phyloP scores from a whole-genome alignment of 805 yeast genomes.

The Ogataea wickerhamii region DNA sequence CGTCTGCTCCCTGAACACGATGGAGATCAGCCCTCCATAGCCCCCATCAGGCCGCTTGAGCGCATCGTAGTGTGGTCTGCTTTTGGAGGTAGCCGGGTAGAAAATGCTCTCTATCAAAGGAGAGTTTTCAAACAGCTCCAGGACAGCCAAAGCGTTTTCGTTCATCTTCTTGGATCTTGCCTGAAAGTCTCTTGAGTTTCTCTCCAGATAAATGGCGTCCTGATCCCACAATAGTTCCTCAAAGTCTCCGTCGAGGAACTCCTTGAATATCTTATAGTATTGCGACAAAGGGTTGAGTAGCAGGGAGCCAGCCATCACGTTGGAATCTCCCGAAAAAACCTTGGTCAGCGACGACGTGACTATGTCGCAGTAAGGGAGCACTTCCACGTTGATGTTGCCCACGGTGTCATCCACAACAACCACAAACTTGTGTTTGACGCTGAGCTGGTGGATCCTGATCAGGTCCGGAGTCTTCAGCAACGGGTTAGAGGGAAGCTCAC shows the following conservation, averaged over 20 bases:
- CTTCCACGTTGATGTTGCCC: constrained; percentile 81
- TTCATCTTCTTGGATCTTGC: constrained; percentile 57
- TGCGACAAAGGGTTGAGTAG: constrained; percentile 68
- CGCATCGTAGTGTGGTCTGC: constrained; percentile 65
- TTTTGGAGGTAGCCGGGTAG: constrained; percentile 61
- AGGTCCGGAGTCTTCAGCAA: constrained; percentile 81
- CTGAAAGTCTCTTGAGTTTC: constrained; percentile 88
- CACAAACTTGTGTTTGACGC: constrained; percentile 68
- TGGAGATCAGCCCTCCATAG: constrained; percentile 81
- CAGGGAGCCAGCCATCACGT: constrained; percentile 92
- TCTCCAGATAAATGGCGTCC: constrained; percentile 87
- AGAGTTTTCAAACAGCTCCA: constrained; percentile 47
- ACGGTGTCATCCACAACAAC: constrained; percentile 92
- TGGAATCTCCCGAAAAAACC: constrained; percentile 90
- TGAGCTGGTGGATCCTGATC: constrained; percentile 55
- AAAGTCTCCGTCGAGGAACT: constrained; percentile 48
- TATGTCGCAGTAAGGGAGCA: constrained; percentile 79
- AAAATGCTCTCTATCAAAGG: constrained; percentile 59
- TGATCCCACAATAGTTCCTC: constrained; percentile 88
- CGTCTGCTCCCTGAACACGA: constrained; percentile 60
- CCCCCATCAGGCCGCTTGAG: constrained; percentile 72
- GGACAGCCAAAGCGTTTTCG: constrained; percentile 50
- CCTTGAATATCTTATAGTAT: constrained; percentile 47
- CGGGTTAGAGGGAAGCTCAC: constrained; percentile 97
- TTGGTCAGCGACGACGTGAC: constrained; percentile 86